These are phyloP conservation scores for Tricholoma flavovirens DNA, from an alignment of 768 basidiomycete species.

Conservation along the genomic window DNA sequence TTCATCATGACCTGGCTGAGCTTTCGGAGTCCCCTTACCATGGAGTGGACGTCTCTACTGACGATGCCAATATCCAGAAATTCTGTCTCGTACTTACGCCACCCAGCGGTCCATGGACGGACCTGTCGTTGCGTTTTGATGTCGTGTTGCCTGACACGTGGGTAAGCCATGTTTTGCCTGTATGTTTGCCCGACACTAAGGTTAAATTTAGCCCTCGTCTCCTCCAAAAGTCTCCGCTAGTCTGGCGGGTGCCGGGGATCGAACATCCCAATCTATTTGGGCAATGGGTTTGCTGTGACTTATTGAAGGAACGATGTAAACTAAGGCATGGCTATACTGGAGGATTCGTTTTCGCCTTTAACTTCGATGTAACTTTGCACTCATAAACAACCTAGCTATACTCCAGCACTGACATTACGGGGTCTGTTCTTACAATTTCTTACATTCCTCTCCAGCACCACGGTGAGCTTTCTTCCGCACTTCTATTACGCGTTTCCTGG, in stretches of 20 bases:
- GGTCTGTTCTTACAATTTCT: slow-evolving; percentile 42
- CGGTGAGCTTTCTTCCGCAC: slow-evolving; percentile 15
- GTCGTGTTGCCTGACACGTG: slow-evolving; percentile 34
- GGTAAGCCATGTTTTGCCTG: slow-evolving; percentile 19
- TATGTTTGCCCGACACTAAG: neutral
- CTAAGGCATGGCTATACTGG: neutral
- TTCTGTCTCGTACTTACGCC: slow-evolving; percentile 41
- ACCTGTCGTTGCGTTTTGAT: slow-evolving; percentile 35
- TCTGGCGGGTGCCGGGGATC: slow-evolving; percentile 28
- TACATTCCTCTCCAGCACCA: slow-evolving; percentile 36
- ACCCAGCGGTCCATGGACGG: slow-evolving; percentile 40
- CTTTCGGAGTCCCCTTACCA: slow-evolving; percentile 37
- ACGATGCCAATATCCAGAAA: slow-evolving; percentile 36
- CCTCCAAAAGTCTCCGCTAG: slow-evolving; percentile 32
- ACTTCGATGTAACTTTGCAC: slow-evolving; percentile 10
- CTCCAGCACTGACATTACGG: slow-evolving; percentile 39
- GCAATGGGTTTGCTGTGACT: slow-evolving; percentile 37
- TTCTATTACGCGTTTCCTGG: neutral
- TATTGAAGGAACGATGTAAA: slow-evolving; percentile 19
- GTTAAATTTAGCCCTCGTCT: slow-evolving; percentile 25
- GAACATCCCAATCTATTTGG: slow-evolving; percentile 37
- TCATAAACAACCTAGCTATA: slow-evolving; percentile 27
- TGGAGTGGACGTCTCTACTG: slow-evolving; percentile 35
- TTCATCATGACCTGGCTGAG: slow-evolving; percentile 36
- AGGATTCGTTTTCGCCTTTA: neutral